Conservation (phyloP, 2,329 filamentous ascomycete genomes). For the Penicillium vulpinum region DNA sequence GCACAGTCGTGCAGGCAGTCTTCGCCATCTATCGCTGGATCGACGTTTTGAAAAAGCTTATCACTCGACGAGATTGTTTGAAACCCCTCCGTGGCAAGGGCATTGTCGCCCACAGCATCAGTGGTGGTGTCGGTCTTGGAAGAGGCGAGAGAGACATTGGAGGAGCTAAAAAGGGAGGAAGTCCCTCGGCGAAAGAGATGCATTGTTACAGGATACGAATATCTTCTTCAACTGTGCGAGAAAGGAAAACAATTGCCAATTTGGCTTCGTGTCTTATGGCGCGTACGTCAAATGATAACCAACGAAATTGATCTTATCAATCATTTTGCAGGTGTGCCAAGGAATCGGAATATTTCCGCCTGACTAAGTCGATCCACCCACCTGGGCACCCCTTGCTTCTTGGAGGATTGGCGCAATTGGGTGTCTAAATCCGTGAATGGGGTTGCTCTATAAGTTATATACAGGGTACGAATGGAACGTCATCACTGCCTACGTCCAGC, state of each 20-base stretch:
- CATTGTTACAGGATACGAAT: constrained; percentile 24
- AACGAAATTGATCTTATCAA: constrained; percentile 39
- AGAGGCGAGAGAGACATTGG: constrained; percentile 27
- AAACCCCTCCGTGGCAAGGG: constrained; percentile 43
- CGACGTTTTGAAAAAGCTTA: constrained; percentile 71
- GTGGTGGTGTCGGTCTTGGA: constrained; percentile 24
- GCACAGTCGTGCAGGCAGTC: constrained; percentile 87
- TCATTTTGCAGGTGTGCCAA: constrained; percentile 28
- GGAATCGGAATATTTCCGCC: constrained; percentile 19
- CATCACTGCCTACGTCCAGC: constrained; percentile 15
- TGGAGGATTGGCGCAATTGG: constrained; percentile 9
- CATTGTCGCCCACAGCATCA: constrained; percentile 22
- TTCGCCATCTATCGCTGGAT: constrained; percentile 77
- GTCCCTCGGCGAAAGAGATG: constrained; percentile 38
- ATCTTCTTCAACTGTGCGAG: not conserved
- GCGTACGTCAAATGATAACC: constrained; percentile 2
- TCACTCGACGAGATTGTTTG: constrained; percentile 48
- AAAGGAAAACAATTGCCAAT: not conserved
- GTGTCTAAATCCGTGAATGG: constrained; percentile 15
- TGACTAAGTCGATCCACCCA: constrained; percentile 26
- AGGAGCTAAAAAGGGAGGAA: constrained; percentile 34
- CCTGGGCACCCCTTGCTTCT: not conserved
- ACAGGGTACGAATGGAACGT: constrained; percentile 5
- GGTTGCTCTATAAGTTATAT: constrained; percentile 15
- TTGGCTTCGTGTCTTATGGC: constrained; percentile 5